A percentile compares a stretch with the other conserved stretches of the same genome.
phyloP scores from a whole-genome alignment of 2,329 filamentous ascomycete species.

The Colletotrichum sojae region DNA sequence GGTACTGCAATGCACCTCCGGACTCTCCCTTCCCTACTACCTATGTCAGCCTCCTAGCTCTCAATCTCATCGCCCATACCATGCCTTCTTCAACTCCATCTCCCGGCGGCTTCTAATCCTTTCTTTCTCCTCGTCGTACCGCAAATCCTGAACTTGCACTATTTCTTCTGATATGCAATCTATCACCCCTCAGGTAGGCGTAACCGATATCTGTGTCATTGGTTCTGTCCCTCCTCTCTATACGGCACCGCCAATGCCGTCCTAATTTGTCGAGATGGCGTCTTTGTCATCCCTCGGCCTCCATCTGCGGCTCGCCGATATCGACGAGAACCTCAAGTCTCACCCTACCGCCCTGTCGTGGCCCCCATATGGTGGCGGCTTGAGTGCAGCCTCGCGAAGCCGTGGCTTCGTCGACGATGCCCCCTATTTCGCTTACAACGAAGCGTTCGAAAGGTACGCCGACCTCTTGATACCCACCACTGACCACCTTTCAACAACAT shows the following conservation, averaged over 20 bases:
- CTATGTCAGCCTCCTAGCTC: too few species aligned
- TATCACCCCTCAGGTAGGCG: neutral
- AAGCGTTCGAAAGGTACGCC: constrained; percentile 46
- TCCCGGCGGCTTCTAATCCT: constrained; percentile 4
- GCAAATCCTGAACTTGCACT: neutral
- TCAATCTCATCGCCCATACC: constrained; percentile 30
- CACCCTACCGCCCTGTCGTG: constrained; percentile 22
- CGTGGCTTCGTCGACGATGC: constrained; percentile 27
- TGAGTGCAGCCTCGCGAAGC: neutral
- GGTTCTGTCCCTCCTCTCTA: neutral
- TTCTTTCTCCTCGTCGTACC: neutral
- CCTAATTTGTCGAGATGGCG: constrained; percentile 17
- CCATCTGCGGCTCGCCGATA: constrained; percentile 34
- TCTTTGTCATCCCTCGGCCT: constrained; percentile 27
- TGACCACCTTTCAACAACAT: neutral
- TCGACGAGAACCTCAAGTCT: constrained; percentile 34
- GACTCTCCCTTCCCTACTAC: too few species aligned
- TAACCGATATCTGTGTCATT: neutral
- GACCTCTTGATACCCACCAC: neutral
- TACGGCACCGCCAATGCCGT: constrained; percentile 2
- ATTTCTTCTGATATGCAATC: neutral
- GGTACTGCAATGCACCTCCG: too few species aligned
- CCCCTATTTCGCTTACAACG: constrained; percentile 30
- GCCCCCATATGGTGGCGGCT: neutral
- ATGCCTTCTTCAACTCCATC: constrained; percentile 24